Evolutionary conservation across 1,284 basidiomycete genomes (phyloP), one percentile per base, ranked within the genome.

Genomic region (Tylopilus sp.): DNA sequence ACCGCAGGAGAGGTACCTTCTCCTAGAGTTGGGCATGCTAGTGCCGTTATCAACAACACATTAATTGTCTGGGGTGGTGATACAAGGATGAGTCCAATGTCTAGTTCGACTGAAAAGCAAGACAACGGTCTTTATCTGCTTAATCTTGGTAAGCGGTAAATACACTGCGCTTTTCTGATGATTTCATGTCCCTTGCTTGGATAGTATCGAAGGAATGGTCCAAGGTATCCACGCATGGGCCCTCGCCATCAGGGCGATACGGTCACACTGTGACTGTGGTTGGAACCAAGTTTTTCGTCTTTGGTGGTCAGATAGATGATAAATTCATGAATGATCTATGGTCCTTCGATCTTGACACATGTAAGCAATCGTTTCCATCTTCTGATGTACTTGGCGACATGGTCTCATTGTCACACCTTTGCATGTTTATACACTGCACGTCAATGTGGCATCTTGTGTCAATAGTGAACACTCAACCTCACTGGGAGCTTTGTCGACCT

Each of bases 11-110:
- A 98, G 74, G 85, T 94, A 27, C 98, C 98, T 0, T 89, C 91
- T 23, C 91, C 95, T 0, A 87, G 98, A 72, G 96, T 99, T 25
- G 98, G 98, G 1, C 98, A 99, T 83, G 95, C 96, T 4, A 93
- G 93, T 78, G 96, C 96, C 23, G 90, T 98, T 58, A 95, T 98
- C 68, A 95, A 94, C 80, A 96, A 94, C 75, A 96, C 98, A 58
- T 86, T 99, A 74, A 94, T 99, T 70, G 92, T 98, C 10, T 99
- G 98, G 96, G 98, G 98, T 68, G 98, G 98, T 41, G 98, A 99
- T 79, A 99, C 97, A 6, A 93, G 91, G 81, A 88, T 90, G 21
- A 89, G 89, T 70, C 82, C 83, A 33, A 89, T 89, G 78, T 85
- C 89, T 29, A 87, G 87, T 70, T 87, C 89, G 19, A 85, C 87